Percentiles rank a stretch among this genome's conserved stretches.
These are phyloP conservation scores for Pichia sp. DNA, from an alignment of 1,139 yeast species.

Conservation along the genomic window DNA sequence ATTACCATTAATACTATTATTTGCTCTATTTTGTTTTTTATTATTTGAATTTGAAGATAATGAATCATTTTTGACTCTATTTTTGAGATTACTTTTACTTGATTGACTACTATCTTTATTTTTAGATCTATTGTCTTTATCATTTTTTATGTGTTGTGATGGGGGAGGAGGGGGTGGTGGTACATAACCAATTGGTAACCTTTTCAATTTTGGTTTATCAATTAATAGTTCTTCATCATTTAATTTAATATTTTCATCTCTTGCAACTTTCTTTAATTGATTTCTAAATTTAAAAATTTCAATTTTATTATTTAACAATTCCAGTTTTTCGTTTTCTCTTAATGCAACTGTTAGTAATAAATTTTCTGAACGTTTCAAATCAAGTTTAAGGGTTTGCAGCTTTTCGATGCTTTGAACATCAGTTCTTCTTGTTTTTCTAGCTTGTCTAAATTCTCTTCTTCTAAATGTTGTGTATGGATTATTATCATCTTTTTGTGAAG, in stretches of 20 bases:
- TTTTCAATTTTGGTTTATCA: constrained; percentile 71
- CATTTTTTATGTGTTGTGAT: constrained; percentile 14
- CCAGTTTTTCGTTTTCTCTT: constrained; percentile 61
- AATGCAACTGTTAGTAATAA: constrained; percentile 65
- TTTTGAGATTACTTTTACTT: background rate
- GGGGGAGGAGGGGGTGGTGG: constrained; percentile 21
- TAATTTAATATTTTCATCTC: constrained; percentile 60
- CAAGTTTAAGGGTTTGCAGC: constrained; percentile 65
- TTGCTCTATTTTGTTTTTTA: background rate
- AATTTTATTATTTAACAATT: constrained; percentile 52
- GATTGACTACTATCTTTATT: constrained; percentile 1
- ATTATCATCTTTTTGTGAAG: constrained; percentile 77
- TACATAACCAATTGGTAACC: constrained; percentile 20
- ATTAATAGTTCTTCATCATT: constrained; percentile 83
- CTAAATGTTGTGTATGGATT: constrained; percentile 96
- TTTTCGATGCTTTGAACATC: constrained; percentile 88
- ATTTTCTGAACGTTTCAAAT: constrained; percentile 70
- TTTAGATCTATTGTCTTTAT: background rate
- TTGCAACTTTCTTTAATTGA: constrained; percentile 64
- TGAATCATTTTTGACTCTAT: background rate
- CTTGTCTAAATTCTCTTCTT: constrained; percentile 91
- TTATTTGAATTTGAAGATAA: background rate
- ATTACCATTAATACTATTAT: background rate
- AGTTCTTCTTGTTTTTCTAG: constrained; percentile 92
- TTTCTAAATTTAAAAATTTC: constrained; percentile 66